These are phyloP conservation scores for Syncephalastrum sp. DNA, from an alignment of 371 early-diverging fungal genomes.

Conservation along the genomic window DNA sequence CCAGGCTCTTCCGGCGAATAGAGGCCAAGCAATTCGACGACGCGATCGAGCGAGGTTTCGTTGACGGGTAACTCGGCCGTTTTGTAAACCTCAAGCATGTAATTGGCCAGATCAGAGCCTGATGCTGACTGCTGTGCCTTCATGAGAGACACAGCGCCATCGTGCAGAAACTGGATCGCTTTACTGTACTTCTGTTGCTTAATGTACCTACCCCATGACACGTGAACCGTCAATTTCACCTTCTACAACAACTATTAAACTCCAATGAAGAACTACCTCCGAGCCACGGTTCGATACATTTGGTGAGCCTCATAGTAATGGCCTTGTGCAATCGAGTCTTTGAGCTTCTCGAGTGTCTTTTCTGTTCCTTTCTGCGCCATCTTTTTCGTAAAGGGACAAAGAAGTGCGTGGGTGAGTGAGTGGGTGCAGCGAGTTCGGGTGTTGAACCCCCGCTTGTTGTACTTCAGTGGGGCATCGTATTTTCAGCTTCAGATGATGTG, in stretches of 20 bases:
- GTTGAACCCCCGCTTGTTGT: no score
- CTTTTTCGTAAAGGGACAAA: neutral
- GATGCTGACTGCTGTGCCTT: constrained; percentile 81
- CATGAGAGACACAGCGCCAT: constrained; percentile 77
- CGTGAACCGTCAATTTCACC: neutral
- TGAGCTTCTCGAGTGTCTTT: constrained; percentile 68
- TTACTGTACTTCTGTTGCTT: constrained; percentile 80
- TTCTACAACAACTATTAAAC: neutral
- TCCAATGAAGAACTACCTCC: constrained; percentile 55
- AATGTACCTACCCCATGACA: constrained; percentile 55
- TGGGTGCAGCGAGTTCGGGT: no score
- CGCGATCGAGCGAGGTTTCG: constrained; percentile 65
- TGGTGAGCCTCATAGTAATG: constrained; percentile 94
- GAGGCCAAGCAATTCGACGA: constrained; percentile 53
- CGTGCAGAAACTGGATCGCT: constrained; percentile 75
- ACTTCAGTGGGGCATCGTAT: no score
- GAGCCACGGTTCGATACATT: constrained; percentile 88
- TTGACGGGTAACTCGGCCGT: constrained; percentile 69
- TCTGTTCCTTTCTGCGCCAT: constrained; percentile 66
- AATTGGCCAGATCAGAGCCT: constrained; percentile 80
- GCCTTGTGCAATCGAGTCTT: constrained; percentile 69
- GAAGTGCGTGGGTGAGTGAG: no score
- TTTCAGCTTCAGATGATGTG: no score
- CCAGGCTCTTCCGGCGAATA: constrained; percentile 40
- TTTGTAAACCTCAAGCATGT: constrained; percentile 81